Percentiles rank a stretch among this genome's conserved stretches.
Evolutionary conservation across 768 basidiomycete species (phyloP).

Genomic region (Exsudoporus frostii): DNA sequence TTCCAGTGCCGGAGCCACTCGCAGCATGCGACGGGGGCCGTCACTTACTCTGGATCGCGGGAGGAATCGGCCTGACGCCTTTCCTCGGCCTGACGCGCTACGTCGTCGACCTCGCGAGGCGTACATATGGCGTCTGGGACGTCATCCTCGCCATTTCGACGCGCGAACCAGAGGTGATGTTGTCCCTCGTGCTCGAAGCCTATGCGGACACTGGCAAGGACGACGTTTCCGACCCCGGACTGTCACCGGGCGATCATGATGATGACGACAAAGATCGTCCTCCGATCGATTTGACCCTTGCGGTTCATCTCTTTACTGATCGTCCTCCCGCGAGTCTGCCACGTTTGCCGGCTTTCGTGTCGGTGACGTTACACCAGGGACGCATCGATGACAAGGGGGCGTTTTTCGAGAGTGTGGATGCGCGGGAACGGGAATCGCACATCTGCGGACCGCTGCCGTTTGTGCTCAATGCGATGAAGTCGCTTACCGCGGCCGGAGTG

Average conservation of each 20-base stretch:
- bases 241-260: not conserved
- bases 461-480: constrained; percentile 21
- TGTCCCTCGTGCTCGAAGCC: constrained; percentile 40
- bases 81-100: constrained; percentile 52
- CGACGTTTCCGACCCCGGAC: not conserved
- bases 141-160: constrained; percentile 51
- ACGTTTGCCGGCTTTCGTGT: constrained; percentile 4
- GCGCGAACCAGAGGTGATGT: constrained; percentile 49
- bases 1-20: constrained; percentile 27
- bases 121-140: constrained; percentile 32
- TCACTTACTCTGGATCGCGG: constrained; percentile 55
- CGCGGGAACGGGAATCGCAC: constrained; percentile 13
- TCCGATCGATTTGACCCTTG: constrained; percentile 13
- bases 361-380: constrained; percentile 14
- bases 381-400: constrained; percentile 17
- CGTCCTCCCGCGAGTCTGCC: not conserved
- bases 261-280: not conserved
- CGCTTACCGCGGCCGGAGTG: constrained; percentile 21
- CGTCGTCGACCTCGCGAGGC: constrained; percentile 12
- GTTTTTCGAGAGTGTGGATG: constrained; percentile 19
- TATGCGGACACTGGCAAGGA: constrained; percentile 3
- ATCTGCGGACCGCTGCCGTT: constrained; percentile 27
- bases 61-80: constrained; percentile 64
- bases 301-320: constrained; percentile 17
- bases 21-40: constrained; percentile 24